These are phyloP conservation scores for Bruguiera parviflora DNA, from an alignment of 345 rosid species.

Conservation along the genomic window DNA sequence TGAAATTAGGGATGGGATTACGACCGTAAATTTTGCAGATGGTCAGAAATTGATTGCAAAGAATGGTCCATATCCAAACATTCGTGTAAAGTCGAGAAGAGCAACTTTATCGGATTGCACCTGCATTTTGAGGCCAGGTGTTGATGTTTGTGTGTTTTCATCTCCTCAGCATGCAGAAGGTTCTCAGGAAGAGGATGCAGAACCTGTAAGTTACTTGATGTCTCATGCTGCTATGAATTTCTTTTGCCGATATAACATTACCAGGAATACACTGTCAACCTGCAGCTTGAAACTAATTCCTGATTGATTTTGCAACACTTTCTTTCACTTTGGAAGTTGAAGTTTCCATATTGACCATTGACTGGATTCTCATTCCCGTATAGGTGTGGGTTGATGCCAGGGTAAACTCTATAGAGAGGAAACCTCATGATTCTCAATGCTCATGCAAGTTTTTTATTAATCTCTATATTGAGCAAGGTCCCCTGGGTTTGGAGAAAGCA, in stretches of 20 bases:
- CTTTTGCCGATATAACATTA: too few relatives aligned
- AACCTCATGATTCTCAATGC: constrained; percentile 61
- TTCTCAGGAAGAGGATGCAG: constrained; percentile 32
- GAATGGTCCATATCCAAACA: constrained; percentile 45
- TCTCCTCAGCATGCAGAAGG: constrained; percentile 12
- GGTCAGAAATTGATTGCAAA: constrained; percentile 24
- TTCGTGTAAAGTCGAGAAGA: constrained; percentile 67
- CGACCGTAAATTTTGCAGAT: constrained; percentile 43
- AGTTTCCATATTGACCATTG: background rate
- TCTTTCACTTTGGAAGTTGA: background rate
- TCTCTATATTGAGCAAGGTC: constrained; percentile 49
- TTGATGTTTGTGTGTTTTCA: constrained; percentile 69
- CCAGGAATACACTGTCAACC: background rate
- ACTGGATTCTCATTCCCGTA: constrained; percentile 17
- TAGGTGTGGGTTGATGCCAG: constrained; percentile 82
- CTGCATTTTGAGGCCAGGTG: constrained; percentile 66
- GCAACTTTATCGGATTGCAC: constrained; percentile 62
- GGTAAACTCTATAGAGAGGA: constrained; percentile 71
- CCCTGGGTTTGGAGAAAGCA: constrained; percentile 55
- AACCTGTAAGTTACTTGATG: constrained; percentile 35
- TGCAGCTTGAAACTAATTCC: background rate
- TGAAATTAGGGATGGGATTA: constrained; percentile 47
- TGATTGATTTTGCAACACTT: background rate
- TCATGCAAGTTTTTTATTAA: constrained; percentile 59
- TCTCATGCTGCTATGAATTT: background rate